These are phyloP conservation scores for Torulaspora globosa DNA, from an alignment of 1,139 yeast species.

Conservation along the genomic window DNA sequence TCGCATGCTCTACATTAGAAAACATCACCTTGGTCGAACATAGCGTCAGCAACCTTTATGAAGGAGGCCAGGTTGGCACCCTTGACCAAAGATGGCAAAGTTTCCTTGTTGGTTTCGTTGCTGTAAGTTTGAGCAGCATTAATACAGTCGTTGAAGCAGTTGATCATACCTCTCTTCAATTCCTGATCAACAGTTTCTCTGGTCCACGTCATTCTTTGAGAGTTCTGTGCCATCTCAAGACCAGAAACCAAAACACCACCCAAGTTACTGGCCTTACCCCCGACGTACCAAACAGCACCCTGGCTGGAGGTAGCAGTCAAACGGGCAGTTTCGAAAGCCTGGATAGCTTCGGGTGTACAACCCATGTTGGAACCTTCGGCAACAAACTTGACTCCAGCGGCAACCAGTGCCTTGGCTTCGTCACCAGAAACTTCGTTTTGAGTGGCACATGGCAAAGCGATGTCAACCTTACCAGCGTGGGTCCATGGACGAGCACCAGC, in stretches of 20 bases:
- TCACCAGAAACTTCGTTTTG: slow-evolving; percentile 97
- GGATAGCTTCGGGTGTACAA: slow-evolving; percentile 94
- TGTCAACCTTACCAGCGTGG: slow-evolving; percentile 85
- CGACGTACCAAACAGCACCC: slow-evolving; percentile 88
- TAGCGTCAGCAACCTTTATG: slow-evolving; percentile 96
- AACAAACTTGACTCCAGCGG: slow-evolving; percentile 85
- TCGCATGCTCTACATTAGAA: slow-evolving; percentile 27
- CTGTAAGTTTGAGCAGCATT: slow-evolving; percentile 79
- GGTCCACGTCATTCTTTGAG: slow-evolving; percentile 87
- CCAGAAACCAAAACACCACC: slow-evolving; percentile 99
- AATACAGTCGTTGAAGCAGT: slow-evolving; percentile 90
- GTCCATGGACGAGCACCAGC: slow-evolving; percentile 97
- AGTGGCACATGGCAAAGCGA: slow-evolving; percentile 97
- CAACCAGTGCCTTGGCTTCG: slow-evolving; percentile 91
- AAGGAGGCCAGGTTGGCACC: slow-evolving; percentile 99
- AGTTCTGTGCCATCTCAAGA: slow-evolving; percentile 99
- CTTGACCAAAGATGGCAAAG: slow-evolving; percentile 89
- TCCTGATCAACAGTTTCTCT: slow-evolving; percentile 82
- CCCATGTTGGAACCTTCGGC: slow-evolving; percentile 99
- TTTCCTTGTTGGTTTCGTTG: slow-evolving; percentile 50
- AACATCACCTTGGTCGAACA: slow-evolving; percentile 96
- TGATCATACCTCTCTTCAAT: slow-evolving; percentile 87
- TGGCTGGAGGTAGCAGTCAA: slow-evolving; percentile 42
- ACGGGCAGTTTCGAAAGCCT: slow-evolving; percentile 87
- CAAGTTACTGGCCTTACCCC: slow-evolving; percentile 98